Base-by-base conservation (phyloP, 305 asterid species). In the Fraxinus baroniana region DNA sequence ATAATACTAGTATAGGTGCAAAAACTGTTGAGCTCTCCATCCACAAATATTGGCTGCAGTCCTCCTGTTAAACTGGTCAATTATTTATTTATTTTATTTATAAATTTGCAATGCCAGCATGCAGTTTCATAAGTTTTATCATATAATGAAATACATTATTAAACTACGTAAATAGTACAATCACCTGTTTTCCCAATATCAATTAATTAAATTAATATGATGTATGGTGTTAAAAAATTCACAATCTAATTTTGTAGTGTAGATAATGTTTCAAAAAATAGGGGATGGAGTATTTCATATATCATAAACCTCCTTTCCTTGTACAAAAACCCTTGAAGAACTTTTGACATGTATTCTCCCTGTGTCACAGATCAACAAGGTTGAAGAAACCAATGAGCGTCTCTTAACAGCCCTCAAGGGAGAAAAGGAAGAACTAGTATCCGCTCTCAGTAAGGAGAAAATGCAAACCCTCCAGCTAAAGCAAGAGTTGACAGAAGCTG, bases 361-460 rank as follows among this genome's bases (percentile, higher is more conserved):
- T 82, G 49, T 80, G 79, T 62, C 85, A 81, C 93, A 93, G 99
- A 76, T 80, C 83, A 88, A 86, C 84, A 88, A 90, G 84, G 87
- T 82, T 81, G 98, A 89, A 88, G 95, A 89, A 89, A 88, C 90
- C 76, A 91, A 87, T 82, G 95, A 89, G 66, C 87, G 77, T 20
- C 87, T 90, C 78, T 26, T 94, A 81, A 88, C 89, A 79, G 85
- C 93, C 72, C 89, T 91, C 80, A 90, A 91, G 86, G 88, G 92
- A 77, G 96, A 93, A 82, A 94, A 92, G 90, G 94, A 92, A 76
- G 97, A 93, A 86, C 55, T 93, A 76, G 98, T 92, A 84, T 89
- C 91, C 4, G 89, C 97, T 10, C 91, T 96, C 77, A 87, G 86
- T 85, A 89, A 87, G 89, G 98, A 96, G 92, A 94, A 87, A 88